A percentile compares a stretch with the other conserved stretches of the same genome.
Evolutionary conservation across 345 rosid species (phyloP).

Genomic region (Salix dunnii): DNA sequence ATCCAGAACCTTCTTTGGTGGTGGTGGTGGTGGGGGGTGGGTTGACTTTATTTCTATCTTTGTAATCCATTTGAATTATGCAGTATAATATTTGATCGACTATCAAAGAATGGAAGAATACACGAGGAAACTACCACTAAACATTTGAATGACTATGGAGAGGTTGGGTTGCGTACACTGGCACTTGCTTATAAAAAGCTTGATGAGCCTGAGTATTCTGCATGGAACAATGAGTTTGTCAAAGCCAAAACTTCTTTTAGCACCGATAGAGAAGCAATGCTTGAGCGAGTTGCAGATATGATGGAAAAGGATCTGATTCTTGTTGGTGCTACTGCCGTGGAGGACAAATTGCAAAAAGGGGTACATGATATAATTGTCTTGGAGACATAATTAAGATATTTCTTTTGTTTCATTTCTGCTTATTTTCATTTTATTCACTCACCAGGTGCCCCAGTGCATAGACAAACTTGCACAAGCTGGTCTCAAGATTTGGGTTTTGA

Average conservation of each 20-base stretch:
- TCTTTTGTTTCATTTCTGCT: conserved; percentile 17
- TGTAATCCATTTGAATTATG: conserved; percentile 17
- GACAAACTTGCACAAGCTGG: conserved; percentile 99
- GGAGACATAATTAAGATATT: conserved; percentile 5
- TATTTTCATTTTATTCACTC: conserved; percentile 18
- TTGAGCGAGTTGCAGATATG: conserved; percentile 73
- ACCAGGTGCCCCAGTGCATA: conserved; percentile 93
- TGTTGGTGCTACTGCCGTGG: conserved; percentile 96
- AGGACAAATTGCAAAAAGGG: conserved; percentile 96
- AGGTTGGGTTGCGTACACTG: conserved; percentile 84
- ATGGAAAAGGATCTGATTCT: conserved; percentile 88
- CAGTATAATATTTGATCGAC: conserved; percentile 88
- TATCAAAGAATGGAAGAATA: conserved; percentile 72
- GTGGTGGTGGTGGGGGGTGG: no score
- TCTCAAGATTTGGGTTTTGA: conserved; percentile 93
- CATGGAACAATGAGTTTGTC: conserved; percentile 76
- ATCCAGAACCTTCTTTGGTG: not conserved
- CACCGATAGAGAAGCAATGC: conserved; percentile 68
- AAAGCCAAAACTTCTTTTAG: conserved; percentile 85
- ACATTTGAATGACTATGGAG: conserved; percentile 93
- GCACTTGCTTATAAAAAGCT: conserved; percentile 77
- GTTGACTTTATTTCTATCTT: not conserved
- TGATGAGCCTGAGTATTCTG: conserved; percentile 62
- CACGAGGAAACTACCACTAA: conserved; percentile 57
- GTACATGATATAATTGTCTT: conserved; percentile 36